Base-by-base conservation (phyloP, 2,329 filamentous ascomycete species). In the Verticillium klebahnii region DNA sequence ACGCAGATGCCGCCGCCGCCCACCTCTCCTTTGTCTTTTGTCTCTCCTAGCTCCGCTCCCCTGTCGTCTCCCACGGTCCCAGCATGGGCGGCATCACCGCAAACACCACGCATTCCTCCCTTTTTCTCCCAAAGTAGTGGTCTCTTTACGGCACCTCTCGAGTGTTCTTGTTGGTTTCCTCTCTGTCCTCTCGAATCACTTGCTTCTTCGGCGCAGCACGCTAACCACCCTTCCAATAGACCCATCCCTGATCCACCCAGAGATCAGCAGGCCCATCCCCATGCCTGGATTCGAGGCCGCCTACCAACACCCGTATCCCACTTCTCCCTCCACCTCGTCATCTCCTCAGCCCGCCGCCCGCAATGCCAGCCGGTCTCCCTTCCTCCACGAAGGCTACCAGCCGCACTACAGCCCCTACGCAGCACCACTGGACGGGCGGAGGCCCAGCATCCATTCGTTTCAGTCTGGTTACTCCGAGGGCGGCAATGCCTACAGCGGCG, bases 361-460 rank as follows among this genome's bases (percentile, higher is more conserved):
- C 68, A 80, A 78, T 61, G 83, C 81, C 64, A 87, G 83, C 70
- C 81, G 85, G 15, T 91, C 89, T n/a, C 90, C 90, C 3, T 89
- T 87, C 69, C 80, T 89, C 63, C 84, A 84, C 65, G 80, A 77
- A 65, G 77, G 80, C 54, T 72, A 76, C 65, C 87, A 82, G 69
- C 80, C 85, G 66, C 81, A 82, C 52, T 88, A 86, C 72, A 82
- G 81, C 68, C 83, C 83, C 11, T 86, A 81, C 72, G 74, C 77
- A 39, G 75, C 80, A 1, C 78, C 83, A 17, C 73, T 78, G 64
- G 74, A 77, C 56, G 75, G 77, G 52, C 83, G 90, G 54, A 82
- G 89, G 58, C 85, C 85, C 60, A 94, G 91, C 57, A 84, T 85
- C 25, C 64, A 68, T 66, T 93, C 91, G 17, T 86, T 87, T 64